Conservation (phyloP, 768 basidiomycete species). For the Pulveroboletus frians region DNA sequence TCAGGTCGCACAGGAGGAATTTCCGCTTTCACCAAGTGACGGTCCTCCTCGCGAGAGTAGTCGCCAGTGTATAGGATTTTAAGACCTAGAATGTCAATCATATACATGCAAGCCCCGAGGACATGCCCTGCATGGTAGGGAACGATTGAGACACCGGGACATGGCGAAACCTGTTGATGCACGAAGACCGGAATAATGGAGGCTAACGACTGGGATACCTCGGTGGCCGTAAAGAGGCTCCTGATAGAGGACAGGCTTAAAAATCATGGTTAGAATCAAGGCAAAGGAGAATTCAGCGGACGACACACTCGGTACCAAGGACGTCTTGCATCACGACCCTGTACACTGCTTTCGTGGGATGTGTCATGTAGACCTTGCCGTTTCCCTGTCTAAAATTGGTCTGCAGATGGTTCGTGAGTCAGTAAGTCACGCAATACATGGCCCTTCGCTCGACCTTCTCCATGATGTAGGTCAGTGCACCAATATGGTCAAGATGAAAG, state of each 20-base stretch:
- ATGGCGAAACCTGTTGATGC: constrained; percentile 85
- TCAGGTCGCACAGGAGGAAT: constrained; percentile 86
- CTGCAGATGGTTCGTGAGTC: constrained; percentile 37
- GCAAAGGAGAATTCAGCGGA: neutral
- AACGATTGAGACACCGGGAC: constrained; percentile 87
- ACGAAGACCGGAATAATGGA: constrained; percentile 84
- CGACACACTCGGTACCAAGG: constrained; percentile 77
- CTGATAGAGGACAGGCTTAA: constrained; percentile 59
- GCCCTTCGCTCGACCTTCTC: constrained; percentile 66
- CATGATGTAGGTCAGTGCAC: constrained; percentile 93
- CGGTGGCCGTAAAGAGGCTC: constrained; percentile 67
- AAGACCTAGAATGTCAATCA: constrained; percentile 92
- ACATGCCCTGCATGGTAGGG: constrained; percentile 98
- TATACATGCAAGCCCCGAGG: constrained; percentile 94
- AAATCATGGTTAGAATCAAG: neutral
- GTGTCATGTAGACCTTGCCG: constrained; percentile 99
- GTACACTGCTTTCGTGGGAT: constrained; percentile 97
- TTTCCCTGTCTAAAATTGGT: constrained; percentile 98
- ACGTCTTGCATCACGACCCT: constrained; percentile 99
- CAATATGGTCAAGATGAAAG: constrained; percentile 98
- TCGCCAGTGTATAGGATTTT: constrained; percentile 96
- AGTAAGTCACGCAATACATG: constrained; percentile 7
- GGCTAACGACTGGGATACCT: constrained; percentile 74
- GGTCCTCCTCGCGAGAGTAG: constrained; percentile 94
- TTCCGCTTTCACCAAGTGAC: constrained; percentile 93